Conservation (phyloP, 2,329 filamentous ascomycete species). For the Aspergillus neotritici region DNA sequence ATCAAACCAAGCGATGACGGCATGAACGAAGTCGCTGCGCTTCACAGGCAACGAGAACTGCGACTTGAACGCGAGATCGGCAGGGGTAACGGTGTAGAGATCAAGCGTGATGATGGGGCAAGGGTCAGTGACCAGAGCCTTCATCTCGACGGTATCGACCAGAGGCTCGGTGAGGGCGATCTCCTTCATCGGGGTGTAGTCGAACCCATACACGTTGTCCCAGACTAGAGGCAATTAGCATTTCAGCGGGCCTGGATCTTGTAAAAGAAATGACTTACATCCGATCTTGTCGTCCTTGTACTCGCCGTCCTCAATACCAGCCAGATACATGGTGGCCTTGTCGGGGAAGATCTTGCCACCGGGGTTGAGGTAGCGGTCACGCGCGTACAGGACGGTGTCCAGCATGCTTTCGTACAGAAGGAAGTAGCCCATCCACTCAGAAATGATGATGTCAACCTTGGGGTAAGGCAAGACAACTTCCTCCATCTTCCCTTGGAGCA, state of each 20-base stretch:
- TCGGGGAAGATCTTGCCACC: constrained; percentile 96
- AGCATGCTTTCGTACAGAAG: constrained; percentile 98
- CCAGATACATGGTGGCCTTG: constrained; percentile 96
- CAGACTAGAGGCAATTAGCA: constrained; percentile 62
- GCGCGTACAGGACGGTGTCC: constrained; percentile 93
- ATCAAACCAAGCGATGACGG: constrained; percentile 97
- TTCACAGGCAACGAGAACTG: constrained; percentile 71
- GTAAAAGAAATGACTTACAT: constrained; percentile 59
- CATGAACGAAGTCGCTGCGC: constrained; percentile 92
- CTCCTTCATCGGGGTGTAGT: constrained; percentile 89
- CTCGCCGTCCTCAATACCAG: constrained; percentile 95
- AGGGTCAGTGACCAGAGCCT: constrained; percentile 93
- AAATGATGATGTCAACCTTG: constrained; percentile 99
- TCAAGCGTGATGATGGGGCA: constrained; percentile 79
- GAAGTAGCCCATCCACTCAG: constrained; percentile 99
- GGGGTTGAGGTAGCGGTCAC: constrained; percentile 81
- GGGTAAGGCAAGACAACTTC: constrained; percentile 89
- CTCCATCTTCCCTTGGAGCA: constrained; percentile 99
- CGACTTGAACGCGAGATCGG: constrained; percentile 76
- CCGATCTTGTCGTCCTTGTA: constrained; percentile 99
- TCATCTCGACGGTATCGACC: constrained; percentile 95
- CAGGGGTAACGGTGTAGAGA: constrained; percentile 79
- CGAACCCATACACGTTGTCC: constrained; percentile 98
- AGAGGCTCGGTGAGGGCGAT: constrained; percentile 92
- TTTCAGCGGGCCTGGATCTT: not conserved